phyloP scores from a whole-genome alignment of 148 eudicot species.

The Rheum nobile region DNA sequence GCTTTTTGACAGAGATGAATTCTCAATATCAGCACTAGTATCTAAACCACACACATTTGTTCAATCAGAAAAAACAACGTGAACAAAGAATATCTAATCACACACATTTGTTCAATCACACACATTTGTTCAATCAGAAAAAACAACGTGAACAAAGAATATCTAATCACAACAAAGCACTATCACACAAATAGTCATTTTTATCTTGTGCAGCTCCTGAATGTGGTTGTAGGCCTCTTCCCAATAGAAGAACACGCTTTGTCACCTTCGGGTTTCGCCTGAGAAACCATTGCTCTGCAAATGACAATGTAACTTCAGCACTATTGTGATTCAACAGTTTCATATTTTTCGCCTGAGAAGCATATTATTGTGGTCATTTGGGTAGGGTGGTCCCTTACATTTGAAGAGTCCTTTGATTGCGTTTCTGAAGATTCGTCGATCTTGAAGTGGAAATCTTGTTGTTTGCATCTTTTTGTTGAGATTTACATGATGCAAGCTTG shows the following conservation, averaged over 20 bases:
- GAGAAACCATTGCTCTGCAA: background rate
- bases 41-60: conserved; percentile 1
- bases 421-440: background rate
- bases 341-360: background rate
- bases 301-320: background rate
- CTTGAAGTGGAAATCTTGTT: conserved; percentile 1
- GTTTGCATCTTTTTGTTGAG: conserved; percentile 4
- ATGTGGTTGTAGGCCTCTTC: background rate
- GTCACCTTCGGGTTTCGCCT: background rate
- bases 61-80: background rate
- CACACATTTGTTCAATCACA: background rate
- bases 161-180: background rate
- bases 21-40: background rate
- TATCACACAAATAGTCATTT: background rate
- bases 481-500: conserved; percentile 4
- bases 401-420: background rate
- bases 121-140: background rate
- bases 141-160: background rate
- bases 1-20: too few relatives aligned
- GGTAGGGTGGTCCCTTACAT: background rate
- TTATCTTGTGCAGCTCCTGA: background rate
- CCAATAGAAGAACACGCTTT: background rate
- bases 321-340: background rate
- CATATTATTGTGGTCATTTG: too few relatives aligned
- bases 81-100: background rate